Percentiles rank a stretch among this genome's conserved stretches.
These are phyloP conservation scores for Gaeumannomyces tritici DNA, from an alignment of 2,329 filamentous ascomycete genomes.

Conservation along the genomic window DNA sequence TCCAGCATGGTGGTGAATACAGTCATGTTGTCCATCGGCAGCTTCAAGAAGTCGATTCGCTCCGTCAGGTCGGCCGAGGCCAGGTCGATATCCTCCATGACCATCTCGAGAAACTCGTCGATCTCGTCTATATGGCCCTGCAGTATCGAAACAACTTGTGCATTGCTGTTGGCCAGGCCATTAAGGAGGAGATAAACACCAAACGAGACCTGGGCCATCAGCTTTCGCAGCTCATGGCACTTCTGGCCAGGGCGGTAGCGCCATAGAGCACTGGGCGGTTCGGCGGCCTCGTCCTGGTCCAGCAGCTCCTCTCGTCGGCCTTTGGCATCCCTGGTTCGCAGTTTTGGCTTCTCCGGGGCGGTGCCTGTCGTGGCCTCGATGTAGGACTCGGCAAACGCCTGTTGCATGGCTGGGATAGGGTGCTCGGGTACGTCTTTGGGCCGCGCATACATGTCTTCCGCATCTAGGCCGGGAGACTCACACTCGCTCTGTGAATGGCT, in stretches of 20 bases:
- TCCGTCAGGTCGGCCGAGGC: slow-evolving; percentile 71
- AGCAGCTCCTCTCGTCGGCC: slow-evolving; percentile 57
- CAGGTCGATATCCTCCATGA: slow-evolving; percentile 73
- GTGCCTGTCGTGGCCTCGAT: slow-evolving; percentile 53
- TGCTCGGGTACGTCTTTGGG: slow-evolving; percentile 32
- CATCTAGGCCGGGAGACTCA: background rate
- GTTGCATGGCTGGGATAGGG: slow-evolving; percentile 68
- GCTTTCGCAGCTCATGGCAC: slow-evolving; percentile 82
- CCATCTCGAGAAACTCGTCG: slow-evolving; percentile 80
- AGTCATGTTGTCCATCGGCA: slow-evolving; percentile 73
- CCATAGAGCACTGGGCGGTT: slow-evolving; percentile 67
- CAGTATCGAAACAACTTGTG: slow-evolving; percentile 79
- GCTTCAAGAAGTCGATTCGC: slow-evolving; percentile 67
- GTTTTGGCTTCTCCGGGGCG: slow-evolving; percentile 38
- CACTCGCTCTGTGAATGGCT: background rate
- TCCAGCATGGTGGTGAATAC: slow-evolving; percentile 84
- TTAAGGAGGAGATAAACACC: slow-evolving; percentile 82
- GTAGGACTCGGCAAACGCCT: slow-evolving; percentile 75
- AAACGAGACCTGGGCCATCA: slow-evolving; percentile 87
- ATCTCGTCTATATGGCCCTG: slow-evolving; percentile 91
- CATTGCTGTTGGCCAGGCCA: slow-evolving; percentile 77
- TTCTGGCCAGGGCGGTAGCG: slow-evolving; percentile 64
- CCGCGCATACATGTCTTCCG: background rate
- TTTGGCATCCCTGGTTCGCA: slow-evolving; percentile 45
- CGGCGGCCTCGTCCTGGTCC: slow-evolving; percentile 57